Evolutionary conservation across 2,329 filamentous ascomycete species (phyloP), one percentile per base, ranked within the genome.

Genomic region (Calonectria honghensis): DNA sequence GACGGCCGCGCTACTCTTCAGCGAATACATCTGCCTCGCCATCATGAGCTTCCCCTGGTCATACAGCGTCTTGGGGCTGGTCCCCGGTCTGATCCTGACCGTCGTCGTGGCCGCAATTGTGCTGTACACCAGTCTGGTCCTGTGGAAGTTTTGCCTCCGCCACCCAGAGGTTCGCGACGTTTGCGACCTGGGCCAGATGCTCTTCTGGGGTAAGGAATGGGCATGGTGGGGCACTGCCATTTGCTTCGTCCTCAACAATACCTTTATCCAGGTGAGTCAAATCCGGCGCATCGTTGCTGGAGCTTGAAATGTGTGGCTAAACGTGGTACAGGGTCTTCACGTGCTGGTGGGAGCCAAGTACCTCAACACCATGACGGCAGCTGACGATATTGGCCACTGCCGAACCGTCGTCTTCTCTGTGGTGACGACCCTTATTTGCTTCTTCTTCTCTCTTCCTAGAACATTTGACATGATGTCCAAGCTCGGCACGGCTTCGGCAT

Each of bases 21-120:
- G 95, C 66, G 96, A 98, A 88, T 98, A 98, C 84, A 98, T 98
- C 74, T 98, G 95, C 84, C 87, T 98, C 85, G 83, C 91, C 73
- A 98, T 98, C 83, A 98, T 98, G 96, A 97, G 95, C 66, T 98
- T 98, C 79, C 96, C 96, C 0, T 98, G 94, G 90, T 98, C 95
- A 0, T 98, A 98, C 85, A 95, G 95, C 54, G 87, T 96, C 35
- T 90, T 98, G 10, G 96, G 96, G 10, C 90, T 98, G 20, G 95
- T 98, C 0, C 96, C 96, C 0, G 96, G 89, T 31, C 85, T 98
- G 69, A 96, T 98, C 75, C 83, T 98, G 82, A 98, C 96, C 0
- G 89, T 94, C 2, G 90, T 96, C 37, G 90, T 97, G 73, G 95
- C 96, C 32, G 90, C 87, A 6, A 85, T 96, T 24, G 96, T 98